Evolutionary conservation across 768 basidiomycete genomes (phyloP).

Genomic region (Suillus tomentosus): DNA sequence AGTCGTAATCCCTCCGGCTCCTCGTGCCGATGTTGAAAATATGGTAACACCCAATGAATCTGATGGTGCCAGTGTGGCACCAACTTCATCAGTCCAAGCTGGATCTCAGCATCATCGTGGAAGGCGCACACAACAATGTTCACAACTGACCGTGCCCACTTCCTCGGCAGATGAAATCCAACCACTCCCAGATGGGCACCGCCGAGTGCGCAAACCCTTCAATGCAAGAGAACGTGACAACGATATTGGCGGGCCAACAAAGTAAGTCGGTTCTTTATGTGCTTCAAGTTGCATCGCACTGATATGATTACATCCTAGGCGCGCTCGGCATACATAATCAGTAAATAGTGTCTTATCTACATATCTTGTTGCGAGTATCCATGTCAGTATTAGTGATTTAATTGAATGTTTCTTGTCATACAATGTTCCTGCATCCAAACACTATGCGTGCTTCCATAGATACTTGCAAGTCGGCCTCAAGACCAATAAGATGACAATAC

Average conservation of each 20-base stretch:
- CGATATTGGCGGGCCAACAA: neutral
- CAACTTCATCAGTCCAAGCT: neutral
- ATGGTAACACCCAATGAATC: neutral
- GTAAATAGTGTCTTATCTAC: no score
- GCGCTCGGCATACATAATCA: no score
- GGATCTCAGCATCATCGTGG: neutral
- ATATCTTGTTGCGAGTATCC: no score
- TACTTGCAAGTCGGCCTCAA: no score
- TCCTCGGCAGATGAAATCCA: neutral
- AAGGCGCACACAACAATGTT: neutral
- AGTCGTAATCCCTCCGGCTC: neutral
- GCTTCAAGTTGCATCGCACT: neutral
- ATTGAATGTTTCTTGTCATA: slow-evolving; percentile 27
- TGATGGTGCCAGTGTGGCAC: neutral
- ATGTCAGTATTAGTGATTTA: no score
- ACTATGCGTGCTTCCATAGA: no score
- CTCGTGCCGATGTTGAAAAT: neutral
- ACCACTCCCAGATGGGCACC: neutral
- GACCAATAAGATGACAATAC: no score
- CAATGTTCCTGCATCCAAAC: no score
- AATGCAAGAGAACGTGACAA: neutral
- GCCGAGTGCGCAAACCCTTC: neutral
- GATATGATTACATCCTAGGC: neutral
- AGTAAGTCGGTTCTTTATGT: neutral
- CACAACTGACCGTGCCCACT: neutral